Evolutionary conservation across 1,139 yeast genomes (phyloP).

Genomic region (Chernovozyma aurita): DNA sequence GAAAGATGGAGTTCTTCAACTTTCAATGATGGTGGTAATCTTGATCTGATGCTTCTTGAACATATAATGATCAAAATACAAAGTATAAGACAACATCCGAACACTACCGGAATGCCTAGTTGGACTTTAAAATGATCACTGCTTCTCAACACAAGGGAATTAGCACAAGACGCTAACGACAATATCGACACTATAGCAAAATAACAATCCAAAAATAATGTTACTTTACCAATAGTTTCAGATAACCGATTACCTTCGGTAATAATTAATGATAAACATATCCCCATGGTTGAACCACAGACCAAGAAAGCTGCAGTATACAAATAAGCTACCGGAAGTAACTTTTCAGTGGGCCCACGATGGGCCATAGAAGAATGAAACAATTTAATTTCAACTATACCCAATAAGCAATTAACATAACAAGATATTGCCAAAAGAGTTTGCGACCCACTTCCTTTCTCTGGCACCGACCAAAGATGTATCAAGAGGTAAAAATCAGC

Average conservation of each 20-base stretch:
- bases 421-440: conserved; percentile 11
- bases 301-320: conserved; percentile 12
- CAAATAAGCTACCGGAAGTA: conserved; percentile 13
- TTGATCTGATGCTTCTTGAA: conserved; percentile 2
- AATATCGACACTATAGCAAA: conserved; percentile 7
- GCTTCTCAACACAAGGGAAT: conserved; percentile 3
- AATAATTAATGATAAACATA: conserved; percentile 9
- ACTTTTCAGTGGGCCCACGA: conserved; percentile 8
- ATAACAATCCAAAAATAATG: conserved; percentile 11
- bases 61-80: conserved; percentile 6
- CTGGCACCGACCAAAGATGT: conserved; percentile 6
- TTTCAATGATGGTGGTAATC: conserved; percentile 14
- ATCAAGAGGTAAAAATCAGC: conserved; percentile 12
- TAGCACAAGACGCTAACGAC: conserved; percentile 2
- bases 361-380: conserved; percentile 2
- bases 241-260: conserved; percentile 14
- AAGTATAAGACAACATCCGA: conserved; percentile 6
- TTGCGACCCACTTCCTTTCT: conserved; percentile 5
- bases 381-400: conserved; percentile 11
- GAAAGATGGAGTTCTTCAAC: conserved; percentile 32
- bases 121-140: conserved; percentile 7
- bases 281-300: conserved; percentile 13
- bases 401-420: conserved; percentile 12
- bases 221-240: conserved; percentile 13
- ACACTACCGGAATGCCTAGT: conserved; percentile 12